A percentile compares a stretch with the other conserved stretches of the same genome.
phyloP scores from a whole-genome alignment of 2,329 filamentous ascomycete species.

The Beauveria pseudobassiana region DNA sequence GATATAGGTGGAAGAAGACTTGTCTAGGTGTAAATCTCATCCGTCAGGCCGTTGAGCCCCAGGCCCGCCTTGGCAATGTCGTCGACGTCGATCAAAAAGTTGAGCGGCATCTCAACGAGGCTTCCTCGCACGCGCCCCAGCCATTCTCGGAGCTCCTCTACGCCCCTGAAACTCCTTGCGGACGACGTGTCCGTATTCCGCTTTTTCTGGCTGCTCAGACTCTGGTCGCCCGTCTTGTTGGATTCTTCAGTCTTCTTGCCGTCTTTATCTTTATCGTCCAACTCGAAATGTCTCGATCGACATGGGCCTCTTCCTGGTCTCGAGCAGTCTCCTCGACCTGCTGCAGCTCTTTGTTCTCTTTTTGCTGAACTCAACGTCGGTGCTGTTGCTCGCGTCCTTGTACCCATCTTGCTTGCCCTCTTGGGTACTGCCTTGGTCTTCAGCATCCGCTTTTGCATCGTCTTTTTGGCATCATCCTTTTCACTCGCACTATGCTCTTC shows the following conservation, averaged over 20 bases:
- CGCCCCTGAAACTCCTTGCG: slow-evolving; percentile 70
- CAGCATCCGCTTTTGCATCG: not conserved
- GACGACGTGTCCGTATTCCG: slow-evolving; percentile 83
- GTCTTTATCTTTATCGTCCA: not conserved
- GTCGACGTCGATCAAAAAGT: slow-evolving; percentile 73
- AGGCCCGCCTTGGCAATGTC: slow-evolving; percentile 82
- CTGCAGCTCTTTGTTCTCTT: not conserved
- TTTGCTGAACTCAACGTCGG: not conserved
- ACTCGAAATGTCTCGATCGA: slow-evolving; percentile 44
- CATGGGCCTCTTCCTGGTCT: slow-evolving; percentile 33
- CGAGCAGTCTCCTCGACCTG: slow-evolving; percentile 31
- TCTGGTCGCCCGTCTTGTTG: slow-evolving; percentile 39
- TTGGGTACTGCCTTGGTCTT: not conserved
- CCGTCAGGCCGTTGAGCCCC: slow-evolving; percentile 62
- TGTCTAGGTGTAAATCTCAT: slow-evolving; percentile 59
- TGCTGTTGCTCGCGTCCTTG: not conserved
- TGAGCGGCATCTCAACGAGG: slow-evolving; percentile 82
- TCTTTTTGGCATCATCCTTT: not conserved
- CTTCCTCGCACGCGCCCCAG: slow-evolving; percentile 60
- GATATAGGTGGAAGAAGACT: not conserved
- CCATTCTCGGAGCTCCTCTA: slow-evolving; percentile 64
- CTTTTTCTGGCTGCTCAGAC: slow-evolving; percentile 42
- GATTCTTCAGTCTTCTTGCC: slow-evolving; percentile 31
- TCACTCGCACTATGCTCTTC: slow-evolving; percentile 23
- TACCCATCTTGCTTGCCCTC: not conserved